Evolutionary conservation across 2,329 filamentous ascomycete species (phyloP), one percentile per base, ranked within the genome.

Genomic region (Clathrospora elynae): DNA sequence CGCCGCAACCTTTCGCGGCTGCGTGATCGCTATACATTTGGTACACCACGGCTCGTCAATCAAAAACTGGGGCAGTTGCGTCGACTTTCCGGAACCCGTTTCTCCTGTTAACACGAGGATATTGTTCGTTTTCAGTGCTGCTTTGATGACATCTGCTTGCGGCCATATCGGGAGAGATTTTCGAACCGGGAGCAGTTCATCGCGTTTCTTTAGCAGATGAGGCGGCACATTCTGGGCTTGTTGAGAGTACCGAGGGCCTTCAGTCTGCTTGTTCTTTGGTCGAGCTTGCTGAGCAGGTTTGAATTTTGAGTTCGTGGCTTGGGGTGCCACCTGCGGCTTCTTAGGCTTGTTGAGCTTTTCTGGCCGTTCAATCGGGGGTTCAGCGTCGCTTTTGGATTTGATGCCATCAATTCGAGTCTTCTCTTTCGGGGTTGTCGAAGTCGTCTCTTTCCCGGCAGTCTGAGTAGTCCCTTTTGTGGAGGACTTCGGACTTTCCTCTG

Each of bases 41-140:
- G 77, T 79, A 67, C 90, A 96, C 90, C 91, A 97, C 5, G 82
- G 72, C 62, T 96, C 88, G 17, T 78, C 74, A 31, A 86, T 81
- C 6, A 99, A 75, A 51, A 96, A 96, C 62, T 97, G 93, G 0
- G 93, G 92, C 0, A 96, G 85, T 71, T 99, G 93, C 0, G 93
- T 99, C 74, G 88, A 95, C 73, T 99, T 99, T 66, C 93, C 93
- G 10, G 89, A 95, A 67, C 93, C 93, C 0, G 93, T 99, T 70
- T 97, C 92, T 73, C 92, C 92, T 2, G 93, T 86, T 10, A 99
- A 75, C 0, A 99, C 78, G 36, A 99, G 80, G 1, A 96, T 82
- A 60, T 95, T 82, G 49, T 82, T 84, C 22, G 81, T 63, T 11
- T 66, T 73, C 5, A 96, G 72, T 2, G 81, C 76, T 11, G 76